Evolutionary conservation across 2,329 filamentous ascomycete genomes (phyloP).

Genomic region (Nigrospora osmanthi): DNA sequence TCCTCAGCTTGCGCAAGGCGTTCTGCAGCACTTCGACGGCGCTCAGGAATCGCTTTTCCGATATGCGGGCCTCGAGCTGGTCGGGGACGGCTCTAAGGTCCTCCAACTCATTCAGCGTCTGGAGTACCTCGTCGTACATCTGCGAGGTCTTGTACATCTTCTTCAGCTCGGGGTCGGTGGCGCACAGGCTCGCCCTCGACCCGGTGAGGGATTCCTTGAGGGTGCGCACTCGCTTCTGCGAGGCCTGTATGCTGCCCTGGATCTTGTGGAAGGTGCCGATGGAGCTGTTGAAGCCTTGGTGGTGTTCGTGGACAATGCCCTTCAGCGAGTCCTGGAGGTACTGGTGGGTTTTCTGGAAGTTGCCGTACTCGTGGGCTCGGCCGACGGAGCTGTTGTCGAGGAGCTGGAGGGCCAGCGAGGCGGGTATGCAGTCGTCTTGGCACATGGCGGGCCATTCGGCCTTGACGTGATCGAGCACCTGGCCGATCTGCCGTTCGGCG

Average conservation of each 20-base stretch:
- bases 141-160: constrained; percentile 82
- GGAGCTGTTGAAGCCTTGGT: constrained; percentile 98
- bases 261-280: constrained; percentile 99
- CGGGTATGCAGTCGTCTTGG: constrained; percentile 78
- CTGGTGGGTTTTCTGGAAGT: constrained; percentile 76
- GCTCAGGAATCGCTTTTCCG: constrained; percentile 88
- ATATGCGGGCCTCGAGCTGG: constrained; percentile 87
- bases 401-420: constrained; percentile 89
- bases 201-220: constrained; percentile 77
- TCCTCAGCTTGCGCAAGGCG: constrained; percentile 74
- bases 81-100: constrained; percentile 85
- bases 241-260: constrained; percentile 82
- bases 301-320: constrained; percentile 94
- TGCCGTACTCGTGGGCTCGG: constrained; percentile 76
- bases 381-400: constrained; percentile 92
- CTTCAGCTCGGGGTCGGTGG: constrained; percentile 84
- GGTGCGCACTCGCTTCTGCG: constrained; percentile 74
- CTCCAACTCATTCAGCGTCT: constrained; percentile 76
- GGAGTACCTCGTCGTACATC: constrained; percentile 82
- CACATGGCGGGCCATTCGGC: constrained; percentile 90
- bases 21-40: constrained; percentile 90
- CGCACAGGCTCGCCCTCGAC: constrained; percentile 74
- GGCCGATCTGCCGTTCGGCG: constrained; percentile 48
- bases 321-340: constrained; percentile 92
- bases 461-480: constrained; percentile 76